A percentile compares a stretch with the other conserved stretches of the same genome.
Evolutionary conservation across 2,329 filamentous ascomycete genomes (phyloP).

Genomic region (Colletotrichum paranaense): DNA sequence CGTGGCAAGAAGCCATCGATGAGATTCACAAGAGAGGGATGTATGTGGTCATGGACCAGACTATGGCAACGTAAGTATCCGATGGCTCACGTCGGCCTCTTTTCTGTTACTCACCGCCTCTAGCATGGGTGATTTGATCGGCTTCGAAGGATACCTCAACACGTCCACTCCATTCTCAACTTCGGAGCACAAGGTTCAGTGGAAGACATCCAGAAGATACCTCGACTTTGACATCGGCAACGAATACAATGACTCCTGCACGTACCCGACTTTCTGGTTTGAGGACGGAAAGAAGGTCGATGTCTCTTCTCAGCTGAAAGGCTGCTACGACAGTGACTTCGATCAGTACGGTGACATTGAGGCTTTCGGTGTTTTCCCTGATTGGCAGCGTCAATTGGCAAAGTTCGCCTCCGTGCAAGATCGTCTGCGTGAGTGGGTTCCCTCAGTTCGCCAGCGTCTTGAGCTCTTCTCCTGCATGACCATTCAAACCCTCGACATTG

Average conservation of each 20-base stretch:
- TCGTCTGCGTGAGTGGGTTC: slow-evolving; percentile 72
- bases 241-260: slow-evolving; percentile 62
- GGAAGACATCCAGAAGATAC: slow-evolving; percentile 66
- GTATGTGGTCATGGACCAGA: slow-evolving; percentile 76
- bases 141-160: slow-evolving; percentile 71
- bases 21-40: slow-evolving; percentile 72
- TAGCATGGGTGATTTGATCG: slow-evolving; percentile 73
- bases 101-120: slow-evolving; percentile 39
- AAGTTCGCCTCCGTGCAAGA: slow-evolving; percentile 77
- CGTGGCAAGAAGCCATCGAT: slow-evolving; percentile 67
- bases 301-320: slow-evolving; percentile 58
- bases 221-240: slow-evolving; percentile 68
- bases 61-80: slow-evolving; percentile 53
- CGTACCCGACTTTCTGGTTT: slow-evolving; percentile 71
- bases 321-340: slow-evolving; percentile 73
- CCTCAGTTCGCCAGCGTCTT: slow-evolving; percentile 66
- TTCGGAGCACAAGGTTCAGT: slow-evolving; percentile 67
- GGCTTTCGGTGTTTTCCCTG: slow-evolving; percentile 71
- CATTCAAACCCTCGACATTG: slow-evolving; percentile 72
- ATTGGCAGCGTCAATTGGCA: slow-evolving; percentile 72
- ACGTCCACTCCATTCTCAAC: slow-evolving; percentile 64
- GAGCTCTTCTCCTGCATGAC: slow-evolving; percentile 72
- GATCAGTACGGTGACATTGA: slow-evolving; percentile 73
- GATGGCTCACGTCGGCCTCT: not conserved
- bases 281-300: slow-evolving; percentile 65